These are phyloP conservation scores for Talaromyces sp. DNA, from an alignment of 2,329 filamentous ascomycete species.

Conservation along the genomic window DNA sequence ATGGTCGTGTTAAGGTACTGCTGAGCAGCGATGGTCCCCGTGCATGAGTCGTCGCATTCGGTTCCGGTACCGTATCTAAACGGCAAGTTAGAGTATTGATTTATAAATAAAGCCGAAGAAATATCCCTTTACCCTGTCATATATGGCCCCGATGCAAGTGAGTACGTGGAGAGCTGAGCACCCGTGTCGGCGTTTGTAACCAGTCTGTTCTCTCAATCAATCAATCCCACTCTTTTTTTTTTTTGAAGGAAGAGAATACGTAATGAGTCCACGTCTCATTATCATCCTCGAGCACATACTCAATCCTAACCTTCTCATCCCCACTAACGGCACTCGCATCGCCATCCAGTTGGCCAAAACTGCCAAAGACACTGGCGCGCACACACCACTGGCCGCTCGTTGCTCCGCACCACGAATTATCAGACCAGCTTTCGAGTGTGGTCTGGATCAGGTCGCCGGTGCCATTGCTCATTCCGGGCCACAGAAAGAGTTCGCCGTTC, in stretches of 20 bases:
- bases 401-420: background rate
- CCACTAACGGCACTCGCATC: background rate
- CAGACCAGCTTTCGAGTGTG: background rate
- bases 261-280: background rate
- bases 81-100: background rate
- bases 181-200: background rate
- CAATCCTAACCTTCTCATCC: background rate
- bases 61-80: background rate
- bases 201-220: background rate
- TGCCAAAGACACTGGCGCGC: background rate
- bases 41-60: background rate
- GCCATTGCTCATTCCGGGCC: background rate
- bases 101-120: background rate
- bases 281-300: background rate
- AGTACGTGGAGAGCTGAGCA: background rate
- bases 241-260: background rate
- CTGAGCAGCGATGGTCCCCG: background rate
- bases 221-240: background rate
- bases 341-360: background rate
- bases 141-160: background rate
- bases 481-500: background rate
- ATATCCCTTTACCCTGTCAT: background rate
- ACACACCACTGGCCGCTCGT: background rate
- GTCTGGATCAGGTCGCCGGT: background rate
- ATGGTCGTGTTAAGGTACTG: background rate